Percentiles rank a stretch among this genome's conserved stretches.
Conservation (phyloP, 768 basidiomycete genomes). For the Dioszegia hungarica region DNA sequence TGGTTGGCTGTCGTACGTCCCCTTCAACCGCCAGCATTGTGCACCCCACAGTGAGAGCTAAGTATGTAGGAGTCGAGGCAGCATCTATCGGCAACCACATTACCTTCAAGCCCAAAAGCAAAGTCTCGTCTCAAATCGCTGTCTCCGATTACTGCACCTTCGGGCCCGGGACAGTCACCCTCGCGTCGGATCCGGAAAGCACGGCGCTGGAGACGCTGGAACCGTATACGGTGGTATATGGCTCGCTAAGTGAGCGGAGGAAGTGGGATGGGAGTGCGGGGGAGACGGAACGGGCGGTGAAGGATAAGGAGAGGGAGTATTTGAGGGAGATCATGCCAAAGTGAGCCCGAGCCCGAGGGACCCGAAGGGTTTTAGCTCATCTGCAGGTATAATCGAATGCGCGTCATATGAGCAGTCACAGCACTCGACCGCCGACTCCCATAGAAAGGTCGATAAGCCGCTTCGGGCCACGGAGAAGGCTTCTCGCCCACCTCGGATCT, state of each 20-base stretch:
- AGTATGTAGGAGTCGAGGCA: constrained; percentile 69
- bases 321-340: constrained; percentile 65
- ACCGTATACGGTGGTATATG: constrained; percentile 79
- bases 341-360: constrained; percentile 15
- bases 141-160: constrained; percentile 1
- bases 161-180: constrained; percentile 22
- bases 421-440: background rate
- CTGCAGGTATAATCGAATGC: constrained; percentile 22
- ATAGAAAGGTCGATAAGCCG: too few species aligned
- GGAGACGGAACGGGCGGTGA: constrained; percentile 73
- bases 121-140: constrained; percentile 72
- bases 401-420: constrained; percentile 1
- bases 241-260: constrained; percentile 62
- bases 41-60: background rate
- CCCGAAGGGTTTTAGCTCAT: background rate
- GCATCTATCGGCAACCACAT: constrained; percentile 79
- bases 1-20: constrained; percentile 81
- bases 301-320: constrained; percentile 85
- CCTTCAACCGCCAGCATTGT: background rate
- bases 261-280: constrained; percentile 81
- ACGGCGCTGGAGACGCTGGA: constrained; percentile 63
- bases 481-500: too few species aligned
- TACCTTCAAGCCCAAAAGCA: constrained; percentile 74
- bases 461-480: background rate
- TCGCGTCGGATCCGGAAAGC: constrained; percentile 9